Evolutionary conservation across 164 flowering plant genomes (phyloP).

Genomic region (Stephania yunnanensis): DNA sequence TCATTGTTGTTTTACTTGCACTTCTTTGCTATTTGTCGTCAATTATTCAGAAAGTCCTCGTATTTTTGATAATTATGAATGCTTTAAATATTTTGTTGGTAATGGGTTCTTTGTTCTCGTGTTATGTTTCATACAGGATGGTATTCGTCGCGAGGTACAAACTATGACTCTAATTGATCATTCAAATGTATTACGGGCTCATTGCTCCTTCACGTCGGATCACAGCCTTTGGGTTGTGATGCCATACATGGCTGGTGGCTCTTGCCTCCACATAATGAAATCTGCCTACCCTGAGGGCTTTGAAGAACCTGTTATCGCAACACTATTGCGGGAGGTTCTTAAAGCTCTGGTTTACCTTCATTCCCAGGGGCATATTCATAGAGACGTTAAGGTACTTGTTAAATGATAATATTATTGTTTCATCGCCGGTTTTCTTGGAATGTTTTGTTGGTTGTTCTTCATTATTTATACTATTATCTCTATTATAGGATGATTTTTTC

Average conservation of each 20-base stretch:
- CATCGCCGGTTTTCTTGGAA: not conserved
- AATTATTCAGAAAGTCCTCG: not conserved
- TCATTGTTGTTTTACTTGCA: not conserved
- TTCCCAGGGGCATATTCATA: conserved; percentile 85
- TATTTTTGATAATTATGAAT: not conserved
- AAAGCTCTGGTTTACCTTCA: conserved; percentile 95
- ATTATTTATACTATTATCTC: not conserved
- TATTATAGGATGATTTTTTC: not conserved
- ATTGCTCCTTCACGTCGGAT: conserved; percentile 29
- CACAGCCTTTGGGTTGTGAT: conserved; percentile 41
- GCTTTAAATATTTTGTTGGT: not conserved
- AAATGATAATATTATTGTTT: not conserved
- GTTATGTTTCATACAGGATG: conserved; percentile 25
- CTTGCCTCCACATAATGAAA: conserved; percentile 93
- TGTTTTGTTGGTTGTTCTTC: not conserved
- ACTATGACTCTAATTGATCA: conserved; percentile 21
- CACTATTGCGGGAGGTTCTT: conserved; percentile 64
- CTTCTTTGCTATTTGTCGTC: not conserved
- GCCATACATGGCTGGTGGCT: conserved; percentile 98
- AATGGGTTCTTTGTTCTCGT: conserved; percentile 1
- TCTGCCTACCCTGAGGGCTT: conserved; percentile 79
- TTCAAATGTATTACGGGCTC: conserved; percentile 20
- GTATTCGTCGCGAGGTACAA: conserved; percentile 23
- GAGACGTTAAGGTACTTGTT: conserved; percentile 85
- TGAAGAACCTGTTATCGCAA: conserved; percentile 90